Percentiles rank a stretch among this genome's conserved stretches.
These are phyloP conservation scores for Plasmopara halstedii DNA, from an alignment of 352 stramenopile species.

Conservation along the genomic window DNA sequence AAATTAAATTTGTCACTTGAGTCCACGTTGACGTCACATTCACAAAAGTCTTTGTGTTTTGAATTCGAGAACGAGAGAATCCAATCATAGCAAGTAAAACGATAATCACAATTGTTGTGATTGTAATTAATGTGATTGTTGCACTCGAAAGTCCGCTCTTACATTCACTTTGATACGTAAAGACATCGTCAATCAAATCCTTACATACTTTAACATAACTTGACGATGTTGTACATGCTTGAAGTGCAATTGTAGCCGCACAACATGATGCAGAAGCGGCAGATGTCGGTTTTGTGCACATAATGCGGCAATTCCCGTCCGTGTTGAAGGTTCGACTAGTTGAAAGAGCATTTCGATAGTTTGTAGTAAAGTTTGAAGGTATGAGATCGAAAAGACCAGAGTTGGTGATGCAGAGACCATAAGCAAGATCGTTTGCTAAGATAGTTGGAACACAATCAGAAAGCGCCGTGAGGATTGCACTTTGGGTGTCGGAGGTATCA, in stretches of 20 bases:
- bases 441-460: conserved; percentile 28
- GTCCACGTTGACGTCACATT: conserved; percentile 20
- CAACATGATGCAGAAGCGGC: conserved; percentile 34
- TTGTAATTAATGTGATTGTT: conserved; percentile 14
- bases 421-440: conserved; percentile 29
- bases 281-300: conserved; percentile 26
- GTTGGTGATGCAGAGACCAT: conserved; percentile 56
- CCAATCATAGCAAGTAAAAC: no score
- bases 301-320: conserved; percentile 14
- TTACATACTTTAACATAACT: conserved; percentile 24
- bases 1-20: conserved; percentile 60
- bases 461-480: conserved; percentile 22
- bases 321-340: neutral
- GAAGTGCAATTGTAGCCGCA: conserved; percentile 10
- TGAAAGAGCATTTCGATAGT: neutral
- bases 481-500: conserved; percentile 20
- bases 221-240: conserved; percentile 25
- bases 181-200: conserved; percentile 29
- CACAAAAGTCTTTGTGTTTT: no score
- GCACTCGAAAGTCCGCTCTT: conserved; percentile 22
- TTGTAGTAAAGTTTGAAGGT: conserved; percentile 7
- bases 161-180: conserved; percentile 42
- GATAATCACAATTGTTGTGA: conserved; percentile 3
- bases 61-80: no score
- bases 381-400: conserved; percentile 41